A percentile compares a stretch with the other conserved stretches of the same genome.
Conservation (phyloP, 306 rosid genomes). For the Phaseolus lunatus region DNA sequence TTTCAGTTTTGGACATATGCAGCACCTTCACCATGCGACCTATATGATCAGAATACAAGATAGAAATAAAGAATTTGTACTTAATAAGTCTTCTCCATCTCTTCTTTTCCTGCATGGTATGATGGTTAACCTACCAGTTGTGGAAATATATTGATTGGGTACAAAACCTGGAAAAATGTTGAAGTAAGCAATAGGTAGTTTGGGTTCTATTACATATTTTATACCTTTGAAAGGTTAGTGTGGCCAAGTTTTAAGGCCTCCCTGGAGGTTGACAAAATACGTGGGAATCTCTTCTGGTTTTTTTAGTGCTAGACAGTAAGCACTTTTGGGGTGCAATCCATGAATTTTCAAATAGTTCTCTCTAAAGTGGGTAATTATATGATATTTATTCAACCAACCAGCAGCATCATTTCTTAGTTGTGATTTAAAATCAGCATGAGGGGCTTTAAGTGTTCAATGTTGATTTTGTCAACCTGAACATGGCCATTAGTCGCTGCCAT, state of each 20-base stretch:
- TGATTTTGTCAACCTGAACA: slow-evolving; percentile 46
- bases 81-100: not conserved
- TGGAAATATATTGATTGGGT: slow-evolving; percentile 4
- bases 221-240: not conserved
- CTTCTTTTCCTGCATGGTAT: slow-evolving; percentile 12
- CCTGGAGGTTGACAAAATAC: not conserved
- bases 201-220: not conserved
- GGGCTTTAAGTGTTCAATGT: slow-evolving; percentile 10
- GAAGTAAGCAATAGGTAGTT: no score
- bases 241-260: not conserved
- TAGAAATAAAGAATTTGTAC: slow-evolving; percentile 17
- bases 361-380: not conserved
- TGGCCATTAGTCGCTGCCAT: slow-evolving; percentile 44
- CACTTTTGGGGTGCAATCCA: slow-evolving; percentile 3
- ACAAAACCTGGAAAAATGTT: slow-evolving; percentile 12
- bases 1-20: slow-evolving; percentile 27
- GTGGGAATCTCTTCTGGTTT: not conserved
- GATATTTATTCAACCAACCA: slow-evolving; percentile 40
- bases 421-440: no score
- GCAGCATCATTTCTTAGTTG: no score
- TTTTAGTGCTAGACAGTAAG: not conserved
- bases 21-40: slow-evolving; percentile 16
- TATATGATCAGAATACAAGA: slow-evolving; percentile 4
- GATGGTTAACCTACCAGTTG: not conserved
- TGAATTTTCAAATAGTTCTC: slow-evolving; percentile 8